phyloP scores from a whole-genome alignment of 1,284 basidiomycete species.

The Pseudomicrostroma phylloplanum region DNA sequence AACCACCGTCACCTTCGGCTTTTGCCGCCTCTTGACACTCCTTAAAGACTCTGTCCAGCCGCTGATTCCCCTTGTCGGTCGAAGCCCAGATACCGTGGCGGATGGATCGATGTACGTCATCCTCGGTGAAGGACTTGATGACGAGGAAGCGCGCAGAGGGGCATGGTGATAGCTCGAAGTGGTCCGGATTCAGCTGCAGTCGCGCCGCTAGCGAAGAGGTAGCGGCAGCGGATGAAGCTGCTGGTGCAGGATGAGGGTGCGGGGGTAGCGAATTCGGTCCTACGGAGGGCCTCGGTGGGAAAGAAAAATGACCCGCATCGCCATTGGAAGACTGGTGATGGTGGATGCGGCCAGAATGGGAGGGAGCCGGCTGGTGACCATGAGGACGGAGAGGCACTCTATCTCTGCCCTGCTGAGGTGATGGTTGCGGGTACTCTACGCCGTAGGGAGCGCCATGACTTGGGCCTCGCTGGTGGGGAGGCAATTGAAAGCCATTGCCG shows the following conservation, averaged over 20 bases:
- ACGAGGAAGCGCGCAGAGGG: slow-evolving; percentile 42
- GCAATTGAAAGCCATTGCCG: neutral
- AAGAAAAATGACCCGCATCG: neutral
- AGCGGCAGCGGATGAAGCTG: slow-evolving; percentile 12
- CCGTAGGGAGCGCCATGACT: neutral
- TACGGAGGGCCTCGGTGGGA: neutral
- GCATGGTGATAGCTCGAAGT: slow-evolving; percentile 25
- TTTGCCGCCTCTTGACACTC: neutral
- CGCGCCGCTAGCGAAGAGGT: slow-evolving; percentile 11
- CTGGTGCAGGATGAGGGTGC: slow-evolving; percentile 11
- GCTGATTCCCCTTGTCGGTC: slow-evolving; percentile 48
- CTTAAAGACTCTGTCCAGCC: slow-evolving; percentile 26
- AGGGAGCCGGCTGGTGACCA: neutral
- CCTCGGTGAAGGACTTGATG: slow-evolving; percentile 49
- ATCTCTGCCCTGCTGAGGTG: slow-evolving; percentile 6
- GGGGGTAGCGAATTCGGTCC: neutral
- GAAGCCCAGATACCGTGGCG: slow-evolving; percentile 49
- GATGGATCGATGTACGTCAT: slow-evolving; percentile 46
- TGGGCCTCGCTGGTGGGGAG: neutral
- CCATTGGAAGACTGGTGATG: neutral
- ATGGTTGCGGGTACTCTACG: neutral
- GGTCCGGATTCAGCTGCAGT: slow-evolving; percentile 24
- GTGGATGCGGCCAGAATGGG: neutral
- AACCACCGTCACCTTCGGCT: slow-evolving; percentile 14
- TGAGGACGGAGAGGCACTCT: neutral